Evolutionary conservation across 2,329 filamentous ascomycete genomes (phyloP).

Genomic region (Venturia effusa): DNA sequence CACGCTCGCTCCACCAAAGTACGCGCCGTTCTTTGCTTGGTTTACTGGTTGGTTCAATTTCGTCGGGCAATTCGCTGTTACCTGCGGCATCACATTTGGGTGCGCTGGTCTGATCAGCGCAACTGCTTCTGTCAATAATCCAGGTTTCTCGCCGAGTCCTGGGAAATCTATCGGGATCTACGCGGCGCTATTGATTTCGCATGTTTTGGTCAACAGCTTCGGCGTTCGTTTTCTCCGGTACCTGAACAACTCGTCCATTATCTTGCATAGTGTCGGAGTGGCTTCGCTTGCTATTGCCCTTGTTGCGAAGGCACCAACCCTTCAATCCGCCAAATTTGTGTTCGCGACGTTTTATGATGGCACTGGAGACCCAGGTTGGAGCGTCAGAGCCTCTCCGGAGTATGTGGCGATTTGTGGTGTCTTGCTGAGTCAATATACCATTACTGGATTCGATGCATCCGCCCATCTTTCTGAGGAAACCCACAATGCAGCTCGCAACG

Average conservation of each 20-base stretch:
- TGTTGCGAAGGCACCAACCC: conserved; percentile 45
- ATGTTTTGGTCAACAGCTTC: conserved; percentile 47
- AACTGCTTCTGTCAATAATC: conserved; percentile 33
- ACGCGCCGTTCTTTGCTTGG: conserved; percentile 36
- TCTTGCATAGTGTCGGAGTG: conserved; percentile 44
- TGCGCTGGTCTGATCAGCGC: conserved; percentile 36
- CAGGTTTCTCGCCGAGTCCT: conserved; percentile 31
- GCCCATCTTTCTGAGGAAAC: conserved; percentile 50
- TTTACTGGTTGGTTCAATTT: conserved; percentile 39
- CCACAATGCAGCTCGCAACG: conserved; percentile 43
- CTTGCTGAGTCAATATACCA: conserved; percentile 44
- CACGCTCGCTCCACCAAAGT: conserved; percentile 40
- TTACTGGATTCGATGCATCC: conserved; percentile 44
- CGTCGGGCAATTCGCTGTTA: conserved; percentile 38
- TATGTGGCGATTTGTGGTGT: conserved; percentile 46
- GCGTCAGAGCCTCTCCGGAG: conserved; percentile 39
- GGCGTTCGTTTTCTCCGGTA: conserved; percentile 45
- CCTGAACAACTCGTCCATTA: conserved; percentile 46
- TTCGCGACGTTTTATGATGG: conserved; percentile 44
- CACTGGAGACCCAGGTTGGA: conserved; percentile 42
- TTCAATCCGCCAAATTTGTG: conserved; percentile 45
- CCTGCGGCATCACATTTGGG: conserved; percentile 38
- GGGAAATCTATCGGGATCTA: conserved; percentile 47
- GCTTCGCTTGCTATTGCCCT: conserved; percentile 44
- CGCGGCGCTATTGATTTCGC: conserved; percentile 43